Conservation (phyloP, 768 basidiomycete species). For the Piloderma croceum region DNA sequence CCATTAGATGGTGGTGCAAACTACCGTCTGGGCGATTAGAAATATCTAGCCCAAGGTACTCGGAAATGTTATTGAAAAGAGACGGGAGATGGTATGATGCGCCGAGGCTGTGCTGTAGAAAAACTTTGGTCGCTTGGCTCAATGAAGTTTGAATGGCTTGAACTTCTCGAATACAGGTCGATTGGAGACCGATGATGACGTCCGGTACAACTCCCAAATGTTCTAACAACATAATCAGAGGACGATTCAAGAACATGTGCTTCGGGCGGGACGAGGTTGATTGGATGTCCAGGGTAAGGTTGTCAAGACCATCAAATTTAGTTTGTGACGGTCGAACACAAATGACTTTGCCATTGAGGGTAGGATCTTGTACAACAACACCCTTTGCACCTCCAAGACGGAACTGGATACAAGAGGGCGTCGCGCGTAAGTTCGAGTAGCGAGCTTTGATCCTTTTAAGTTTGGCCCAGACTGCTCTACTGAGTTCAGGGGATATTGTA, state of each 20-base stretch:
- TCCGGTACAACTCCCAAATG: conserved; percentile 31
- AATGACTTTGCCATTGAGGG: conserved; percentile 25
- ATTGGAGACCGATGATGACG: conserved; percentile 34
- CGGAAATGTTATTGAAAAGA: conserved; percentile 32
- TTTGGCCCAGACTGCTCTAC: conserved; percentile 29
- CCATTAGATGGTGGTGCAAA: conserved; percentile 33
- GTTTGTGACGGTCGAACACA: conserved; percentile 39
- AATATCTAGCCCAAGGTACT: conserved; percentile 26
- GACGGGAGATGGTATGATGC: conserved; percentile 40
- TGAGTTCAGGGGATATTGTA: conserved; percentile 35
- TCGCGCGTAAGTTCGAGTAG: conserved; percentile 8
- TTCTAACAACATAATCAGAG: conserved; percentile 45
- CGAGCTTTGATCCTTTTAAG: conserved; percentile 26
- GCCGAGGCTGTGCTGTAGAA: conserved; percentile 42
- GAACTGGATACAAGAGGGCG: conserved; percentile 40
- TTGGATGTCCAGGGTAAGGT: conserved; percentile 42
- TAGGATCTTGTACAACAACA: conserved; percentile 40
- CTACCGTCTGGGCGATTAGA: conserved; percentile 6
- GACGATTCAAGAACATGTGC: conserved; percentile 40
- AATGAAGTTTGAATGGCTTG: conserved; percentile 30
- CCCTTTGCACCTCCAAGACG: conserved; percentile 45
- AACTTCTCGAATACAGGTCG: conserved; percentile 31
- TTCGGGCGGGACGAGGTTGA: conserved; percentile 40
- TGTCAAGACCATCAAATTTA: conserved; percentile 40
- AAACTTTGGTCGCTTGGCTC: conserved; percentile 30